phyloP scores from a whole-genome alignment of 257 asterid species.

The Forsythia suspensa region DNA sequence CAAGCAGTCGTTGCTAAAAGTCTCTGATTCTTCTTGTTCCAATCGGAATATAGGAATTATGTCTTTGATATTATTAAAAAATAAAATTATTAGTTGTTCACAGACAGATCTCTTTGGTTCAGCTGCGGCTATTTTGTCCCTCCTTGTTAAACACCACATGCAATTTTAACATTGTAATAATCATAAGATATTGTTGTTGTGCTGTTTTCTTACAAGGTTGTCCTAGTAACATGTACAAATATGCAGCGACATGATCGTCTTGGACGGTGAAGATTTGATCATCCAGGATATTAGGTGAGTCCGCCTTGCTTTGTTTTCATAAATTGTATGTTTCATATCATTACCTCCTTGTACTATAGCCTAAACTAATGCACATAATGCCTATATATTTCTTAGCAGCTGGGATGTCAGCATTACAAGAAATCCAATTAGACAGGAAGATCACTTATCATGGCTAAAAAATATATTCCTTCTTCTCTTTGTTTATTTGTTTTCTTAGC shows the following conservation, averaged over 20 bases:
- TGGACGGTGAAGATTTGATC: background rate
- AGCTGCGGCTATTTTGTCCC: too few relatives aligned
- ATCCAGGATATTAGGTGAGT: background rate
- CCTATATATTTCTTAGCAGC: background rate
- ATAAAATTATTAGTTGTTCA: too few relatives aligned
- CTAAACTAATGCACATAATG: background rate
- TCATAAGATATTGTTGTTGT: too few relatives aligned
- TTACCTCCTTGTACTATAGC: background rate
- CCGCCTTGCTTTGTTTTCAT: background rate
- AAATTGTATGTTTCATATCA: background rate
- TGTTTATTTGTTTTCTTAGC: conserved; percentile 22
- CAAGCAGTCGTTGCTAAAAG: too few relatives aligned
- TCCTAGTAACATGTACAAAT: background rate
- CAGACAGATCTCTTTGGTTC: too few relatives aligned
- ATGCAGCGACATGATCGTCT: background rate
- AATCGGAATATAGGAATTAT: too few relatives aligned
- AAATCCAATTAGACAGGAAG: too few relatives aligned
- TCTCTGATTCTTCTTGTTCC: too few relatives aligned
- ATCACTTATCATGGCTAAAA: conserved; percentile 27
- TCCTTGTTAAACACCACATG: too few relatives aligned
- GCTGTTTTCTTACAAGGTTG: too few relatives aligned
- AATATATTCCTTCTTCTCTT: conserved; percentile 9
- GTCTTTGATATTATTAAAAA: too few relatives aligned
- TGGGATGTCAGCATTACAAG: background rate
- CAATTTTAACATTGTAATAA: too few relatives aligned